Conservation (phyloP, 2,329 filamentous ascomycete species). For the Pezicula neosporulosa region DNA sequence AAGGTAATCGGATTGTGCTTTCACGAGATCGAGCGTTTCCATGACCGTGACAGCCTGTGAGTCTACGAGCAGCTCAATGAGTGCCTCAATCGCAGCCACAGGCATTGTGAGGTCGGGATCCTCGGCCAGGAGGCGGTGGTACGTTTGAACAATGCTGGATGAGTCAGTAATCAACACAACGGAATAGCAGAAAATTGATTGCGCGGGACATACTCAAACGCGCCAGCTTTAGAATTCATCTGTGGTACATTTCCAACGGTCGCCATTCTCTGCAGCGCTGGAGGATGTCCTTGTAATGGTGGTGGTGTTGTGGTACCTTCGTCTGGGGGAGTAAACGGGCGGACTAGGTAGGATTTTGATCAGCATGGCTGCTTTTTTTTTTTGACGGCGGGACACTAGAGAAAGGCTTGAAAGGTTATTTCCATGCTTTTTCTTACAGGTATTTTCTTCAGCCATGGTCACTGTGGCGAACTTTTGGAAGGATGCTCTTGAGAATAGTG, state of each 20-base stretch:
- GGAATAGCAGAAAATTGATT: background rate
- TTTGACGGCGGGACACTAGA: background rate
- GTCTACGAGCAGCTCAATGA: constrained; percentile 81
- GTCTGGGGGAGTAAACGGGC: constrained; percentile 3
- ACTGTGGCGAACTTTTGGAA: too few species aligned
- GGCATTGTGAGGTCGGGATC: constrained; percentile 92
- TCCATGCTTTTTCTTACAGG: too few species aligned
- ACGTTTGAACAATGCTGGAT: constrained; percentile 56
- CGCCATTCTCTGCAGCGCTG: constrained; percentile 26
- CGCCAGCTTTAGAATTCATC: constrained; percentile 11
- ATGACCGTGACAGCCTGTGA: constrained; percentile 82
- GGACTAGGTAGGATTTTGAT: background rate
- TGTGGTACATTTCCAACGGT: constrained; percentile 22
- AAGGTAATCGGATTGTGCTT: constrained; percentile 71
- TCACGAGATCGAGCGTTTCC: constrained; percentile 86
- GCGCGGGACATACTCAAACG: constrained; percentile 23
- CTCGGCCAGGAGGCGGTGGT: constrained; percentile 57
- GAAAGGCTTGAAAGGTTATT: too few species aligned
- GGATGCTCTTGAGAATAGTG: too few species aligned
- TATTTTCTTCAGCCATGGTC: too few species aligned
- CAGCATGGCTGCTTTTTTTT: too few species aligned
- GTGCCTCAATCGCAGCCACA: constrained; percentile 87
- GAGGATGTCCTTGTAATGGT: constrained; percentile 21
- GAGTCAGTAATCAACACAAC: constrained; percentile 20
- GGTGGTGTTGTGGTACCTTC: constrained; percentile 27